Evolutionary conservation across 78 protist genomes (phyloP).

Genomic region (slime mould (Dictyostelium discoideum)): dicty_2.7 NC_007088.5:4600501-4601000

Average conservation of each 20-base stretch:
- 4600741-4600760: not conserved
- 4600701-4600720: not conserved
- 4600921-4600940: not conserved
- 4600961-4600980: not conserved
- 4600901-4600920: not conserved
- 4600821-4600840: not conserved
- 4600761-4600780: not conserved
- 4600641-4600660: not conserved
- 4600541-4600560: not conserved
- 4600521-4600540: not conserved
- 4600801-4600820: not conserved
- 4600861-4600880: not conserved
- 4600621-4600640: not conserved
- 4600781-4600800: not conserved
- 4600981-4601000: not conserved
- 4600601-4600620: not conserved
- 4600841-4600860: too few relatives aligned
- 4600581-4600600: not conserved
- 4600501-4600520: not conserved
- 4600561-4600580: not conserved
- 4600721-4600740: not conserved
- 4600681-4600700: not conserved
- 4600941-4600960: not conserved
- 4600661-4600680: not conserved
- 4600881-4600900: not conserved